Conservation (phyloP, 2,329 filamentous ascomycete species). For the Colletotrichum brevisporum region DNA sequence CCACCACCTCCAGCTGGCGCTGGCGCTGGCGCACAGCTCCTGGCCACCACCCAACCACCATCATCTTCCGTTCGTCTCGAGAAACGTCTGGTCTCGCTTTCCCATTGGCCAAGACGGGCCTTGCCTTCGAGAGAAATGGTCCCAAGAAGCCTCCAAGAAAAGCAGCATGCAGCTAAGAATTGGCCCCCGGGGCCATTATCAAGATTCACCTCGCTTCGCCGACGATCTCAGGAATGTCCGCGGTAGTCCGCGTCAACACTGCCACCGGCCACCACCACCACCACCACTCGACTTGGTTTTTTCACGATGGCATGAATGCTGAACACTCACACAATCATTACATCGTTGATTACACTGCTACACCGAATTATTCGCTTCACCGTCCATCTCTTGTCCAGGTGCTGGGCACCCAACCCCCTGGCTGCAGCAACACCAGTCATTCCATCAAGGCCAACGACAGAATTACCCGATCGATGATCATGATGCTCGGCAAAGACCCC, state of each 20-base stretch:
- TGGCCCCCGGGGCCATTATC: slow-evolving; percentile 5
- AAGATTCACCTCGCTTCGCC: slow-evolving; percentile 34
- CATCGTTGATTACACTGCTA: too few species aligned
- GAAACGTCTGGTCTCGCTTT: not conserved
- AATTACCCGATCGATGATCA: slow-evolving; percentile 10
- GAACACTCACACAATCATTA: too few species aligned
- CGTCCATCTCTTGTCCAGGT: too few species aligned
- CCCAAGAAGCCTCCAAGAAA: slow-evolving; percentile 33
- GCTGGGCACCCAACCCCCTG: not conserved
- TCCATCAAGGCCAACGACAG: not conserved
- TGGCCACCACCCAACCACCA: not conserved
- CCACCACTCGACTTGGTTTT: too few species aligned
- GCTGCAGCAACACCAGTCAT: not conserved
- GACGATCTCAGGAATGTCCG: slow-evolving; percentile 28
- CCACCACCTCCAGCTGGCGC: slow-evolving; percentile 1
- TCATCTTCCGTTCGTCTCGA: not conserved
- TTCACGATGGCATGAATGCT: too few species aligned
- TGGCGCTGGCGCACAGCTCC: not conserved
- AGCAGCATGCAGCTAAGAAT: slow-evolving; percentile 33
- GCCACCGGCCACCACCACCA: slow-evolving; percentile 32
- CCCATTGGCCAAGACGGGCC: slow-evolving; percentile 28
- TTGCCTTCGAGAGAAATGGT: slow-evolving; percentile 7
- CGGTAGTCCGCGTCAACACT: slow-evolving; percentile 33
- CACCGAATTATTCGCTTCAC: too few species aligned
- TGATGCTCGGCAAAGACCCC: not conserved